phyloP scores from a whole-genome alignment of 208 protist species.

The Acanthamoeba culbertsoni region DNA sequence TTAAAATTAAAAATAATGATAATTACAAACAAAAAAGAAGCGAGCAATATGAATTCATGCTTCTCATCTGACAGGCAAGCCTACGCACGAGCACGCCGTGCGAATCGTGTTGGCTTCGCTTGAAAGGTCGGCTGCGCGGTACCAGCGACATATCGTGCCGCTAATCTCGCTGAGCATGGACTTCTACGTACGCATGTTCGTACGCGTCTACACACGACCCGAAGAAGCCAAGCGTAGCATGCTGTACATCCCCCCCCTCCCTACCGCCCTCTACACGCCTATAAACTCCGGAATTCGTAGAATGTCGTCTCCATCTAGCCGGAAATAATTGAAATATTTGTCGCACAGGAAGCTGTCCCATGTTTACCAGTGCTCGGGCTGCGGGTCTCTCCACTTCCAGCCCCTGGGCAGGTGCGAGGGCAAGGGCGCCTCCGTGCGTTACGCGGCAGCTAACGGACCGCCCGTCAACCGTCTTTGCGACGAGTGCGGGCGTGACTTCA shows the following conservation, averaged over 20 bases:
- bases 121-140: constrained; percentile 90
- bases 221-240: constrained; percentile 65
- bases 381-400: constrained; percentile 91
- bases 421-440: constrained; percentile 1
- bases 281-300: not conserved
- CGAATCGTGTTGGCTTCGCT: constrained; percentile 94
- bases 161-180: constrained; percentile 96
- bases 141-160: constrained; percentile 95
- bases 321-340: not conserved
- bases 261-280: not conserved
- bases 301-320: not conserved
- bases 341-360: constrained; percentile 73
- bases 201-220: constrained; percentile 84
- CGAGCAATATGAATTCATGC: too few relatives aligned
- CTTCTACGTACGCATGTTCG: constrained; percentile 99
- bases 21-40: too few relatives aligned
- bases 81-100: constrained; percentile 93
- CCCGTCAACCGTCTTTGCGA: constrained; percentile 74
- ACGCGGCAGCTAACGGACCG: not conserved
- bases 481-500: constrained; percentile 86
- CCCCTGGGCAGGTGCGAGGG: constrained; percentile 83
- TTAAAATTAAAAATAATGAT: too few relatives aligned
- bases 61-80: constrained; percentile 34
- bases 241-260: not conserved
- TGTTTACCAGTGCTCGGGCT: constrained; percentile 94